phyloP scores from a whole-genome alignment of 1,284 basidiomycete species.

The Ustilago bromivora region DNA sequence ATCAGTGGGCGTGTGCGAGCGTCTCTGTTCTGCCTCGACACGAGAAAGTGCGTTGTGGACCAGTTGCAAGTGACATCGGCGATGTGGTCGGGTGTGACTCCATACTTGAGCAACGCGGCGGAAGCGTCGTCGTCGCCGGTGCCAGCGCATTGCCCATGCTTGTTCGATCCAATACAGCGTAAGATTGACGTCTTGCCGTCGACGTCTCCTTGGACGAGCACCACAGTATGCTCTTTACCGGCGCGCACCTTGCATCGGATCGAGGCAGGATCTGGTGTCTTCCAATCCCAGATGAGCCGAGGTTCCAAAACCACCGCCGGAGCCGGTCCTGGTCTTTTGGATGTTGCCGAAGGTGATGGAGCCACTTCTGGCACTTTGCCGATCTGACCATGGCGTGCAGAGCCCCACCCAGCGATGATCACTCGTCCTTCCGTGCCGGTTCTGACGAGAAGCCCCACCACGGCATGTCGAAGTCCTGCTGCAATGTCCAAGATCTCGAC shows the following conservation, averaged over 20 bases:
- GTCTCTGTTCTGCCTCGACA: not conserved
- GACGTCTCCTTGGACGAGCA: slow-evolving; percentile 4
- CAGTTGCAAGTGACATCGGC: slow-evolving; percentile 43
- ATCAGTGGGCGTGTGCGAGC: slow-evolving; percentile 1
- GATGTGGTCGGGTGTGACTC: slow-evolving; percentile 2
- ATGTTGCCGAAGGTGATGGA: not conserved
- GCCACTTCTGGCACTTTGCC: slow-evolving; percentile 15
- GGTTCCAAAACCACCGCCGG: slow-evolving; percentile 24
- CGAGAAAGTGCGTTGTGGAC: slow-evolving; percentile 36
- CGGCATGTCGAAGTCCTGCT: slow-evolving; percentile 42
- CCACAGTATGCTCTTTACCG: slow-evolving; percentile 40
- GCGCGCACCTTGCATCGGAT: slow-evolving; percentile 21
- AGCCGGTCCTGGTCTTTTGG: slow-evolving; percentile 10
- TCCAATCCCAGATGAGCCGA: slow-evolving; percentile 36
- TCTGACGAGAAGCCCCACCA: slow-evolving; percentile 16
- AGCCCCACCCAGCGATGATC: slow-evolving; percentile 46
- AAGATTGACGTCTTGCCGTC: not conserved
- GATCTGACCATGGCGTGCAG: slow-evolving; percentile 44
- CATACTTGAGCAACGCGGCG: not conserved
- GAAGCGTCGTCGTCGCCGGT: not conserved
- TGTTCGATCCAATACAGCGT: slow-evolving; percentile 31
- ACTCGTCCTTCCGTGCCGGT: not conserved
- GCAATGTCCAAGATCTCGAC: slow-evolving; percentile 23
- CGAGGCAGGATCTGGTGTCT: not conserved
- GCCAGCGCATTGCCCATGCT: slow-evolving; percentile 24